Evolutionary conservation across 768 basidiomycete species (phyloP), one percentile per base, ranked within the genome.

Genomic region (Pleurotus tuber-regium): DNA sequence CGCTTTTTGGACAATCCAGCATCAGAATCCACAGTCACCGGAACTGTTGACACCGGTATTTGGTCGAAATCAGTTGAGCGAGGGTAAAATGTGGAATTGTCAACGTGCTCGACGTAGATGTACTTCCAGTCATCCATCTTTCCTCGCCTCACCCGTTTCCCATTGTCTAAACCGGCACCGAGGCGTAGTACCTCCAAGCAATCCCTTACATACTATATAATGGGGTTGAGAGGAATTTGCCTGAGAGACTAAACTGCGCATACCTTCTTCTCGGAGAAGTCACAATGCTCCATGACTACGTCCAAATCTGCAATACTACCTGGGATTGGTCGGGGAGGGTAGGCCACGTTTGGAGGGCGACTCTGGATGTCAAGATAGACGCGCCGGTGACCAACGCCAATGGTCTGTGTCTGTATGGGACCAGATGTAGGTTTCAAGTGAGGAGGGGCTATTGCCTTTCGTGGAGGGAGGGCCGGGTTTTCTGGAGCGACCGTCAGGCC

Each of bases 111-210:
- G 50, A 83, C 69, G 67, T 87, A 98, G 56, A 94, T 84, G 63
- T 98, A 93, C 61, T 85, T 87, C 90, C 90, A 96, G 47, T 86
- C 79, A 56, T 89, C 84, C 65, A 86, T 75, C 58, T 82, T 84
- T 1, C 86, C 89, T 57, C 93, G 75, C 56, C 92, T 75, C 25
- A 92, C 66, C 16, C 84, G 79, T 36, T 82, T 83, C 11, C 84
- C 87, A 44, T 87, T 86, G 63, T 99, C 95, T 39, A 98, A 77
- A 12, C 92, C 89, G 5, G 79, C 91, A 2, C 95, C 96, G 10
- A 94, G 72, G n/a, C 96, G 83, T 23, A 99, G 79, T 39, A 96
- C 86, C 67, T 98, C 95, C 33, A 99, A 75, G 61, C 97, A 99
- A 64, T 98, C 97, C 33, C 96, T 85, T n/a, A 98, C 96, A 70